phyloP scores from a whole-genome alignment of 352 stramenopile genomes.

The Blastocystis hominis region DNA sequence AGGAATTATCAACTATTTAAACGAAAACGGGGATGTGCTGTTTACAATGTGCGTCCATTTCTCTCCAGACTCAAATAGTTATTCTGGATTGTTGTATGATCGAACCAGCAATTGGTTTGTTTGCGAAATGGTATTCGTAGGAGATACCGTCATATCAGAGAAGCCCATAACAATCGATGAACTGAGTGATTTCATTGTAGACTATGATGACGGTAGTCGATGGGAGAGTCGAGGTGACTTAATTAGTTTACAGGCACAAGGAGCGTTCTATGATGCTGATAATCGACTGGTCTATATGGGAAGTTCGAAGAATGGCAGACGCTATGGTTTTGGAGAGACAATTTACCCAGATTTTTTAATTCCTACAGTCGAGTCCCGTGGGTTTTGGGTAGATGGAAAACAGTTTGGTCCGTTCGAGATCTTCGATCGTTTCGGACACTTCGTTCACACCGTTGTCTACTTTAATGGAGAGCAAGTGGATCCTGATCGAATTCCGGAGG shows the following conservation, averaged over 20 bases:
- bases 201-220: not conserved
- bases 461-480: not conserved
- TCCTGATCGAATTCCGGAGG: not conserved
- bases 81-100: not conserved
- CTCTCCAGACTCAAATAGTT: not conserved
- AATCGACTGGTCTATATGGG: not conserved
- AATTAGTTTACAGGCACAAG: not conserved
- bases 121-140: not conserved
- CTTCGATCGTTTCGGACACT: constrained; percentile 4
- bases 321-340: constrained; percentile 13
- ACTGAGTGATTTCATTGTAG: not conserved
- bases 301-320: not conserved
- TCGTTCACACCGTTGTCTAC: not conserved
- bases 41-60: not conserved
- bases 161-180: not conserved
- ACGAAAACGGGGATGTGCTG: not conserved
- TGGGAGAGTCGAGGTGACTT: not conserved
- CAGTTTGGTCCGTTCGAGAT: not conserved
- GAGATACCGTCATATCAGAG: not conserved
- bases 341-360: not conserved
- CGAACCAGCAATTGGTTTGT: not conserved
- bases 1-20: not conserved
- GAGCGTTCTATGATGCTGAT: not conserved
- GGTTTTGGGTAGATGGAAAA: constrained; percentile 1
- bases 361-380: not conserved